Base-by-base conservation (phyloP, 2,329 filamentous ascomycete genomes). In the Anthostomella pinea region DNA sequence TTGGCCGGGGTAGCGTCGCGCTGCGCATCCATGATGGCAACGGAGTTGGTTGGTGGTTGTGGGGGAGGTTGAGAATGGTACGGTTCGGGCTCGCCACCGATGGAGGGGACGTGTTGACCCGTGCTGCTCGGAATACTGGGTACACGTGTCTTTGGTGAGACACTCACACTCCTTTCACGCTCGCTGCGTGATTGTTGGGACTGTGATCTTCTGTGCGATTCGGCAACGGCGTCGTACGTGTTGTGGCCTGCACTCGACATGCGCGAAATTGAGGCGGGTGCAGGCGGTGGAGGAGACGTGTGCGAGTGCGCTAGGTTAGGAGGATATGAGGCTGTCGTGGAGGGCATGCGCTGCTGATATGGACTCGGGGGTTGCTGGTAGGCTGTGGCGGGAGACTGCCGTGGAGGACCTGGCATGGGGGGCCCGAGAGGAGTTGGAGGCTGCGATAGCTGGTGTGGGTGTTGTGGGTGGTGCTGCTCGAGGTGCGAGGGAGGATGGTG, bases 101-200 rank as follows among this genome's bases (percentile, higher is more conserved):
- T 42, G 17, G 53, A 52, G 7, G 46, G 38, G 24, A 52, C 42
- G 31, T 45, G 42, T 38, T 53, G 51, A 34, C 53, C 45, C 14
- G 46, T 41, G 45, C 51, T 59, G 38, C 50, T 54, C 23, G 58
- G 55, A 23, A 77, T 55, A 49, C 72, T 77, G 24, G 72, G 66
- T 11, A 82, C 66, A 45, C 76, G 72, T 22, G 85, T 88, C 64
- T 87, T 89, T 19, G 87, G 87, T 58, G 85, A 91, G 33, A 91
- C 79, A 54, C 85, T 90, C 35, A 84, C 61, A 57, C 82, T 87
- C 32, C 75, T 70, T 43, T 86, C 85, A 52, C 83, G 76, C 37
- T 87, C 83, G 46, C 72, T 72, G 30, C 72, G 70, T 28, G 73
- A 72, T 39, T 72, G 67, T 31, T 72, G 70, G 27, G 74, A 73